These are phyloP conservation scores for Phytopythium montanum DNA, from an alignment of 352 stramenopile genomes.

Conservation along the genomic window DNA sequence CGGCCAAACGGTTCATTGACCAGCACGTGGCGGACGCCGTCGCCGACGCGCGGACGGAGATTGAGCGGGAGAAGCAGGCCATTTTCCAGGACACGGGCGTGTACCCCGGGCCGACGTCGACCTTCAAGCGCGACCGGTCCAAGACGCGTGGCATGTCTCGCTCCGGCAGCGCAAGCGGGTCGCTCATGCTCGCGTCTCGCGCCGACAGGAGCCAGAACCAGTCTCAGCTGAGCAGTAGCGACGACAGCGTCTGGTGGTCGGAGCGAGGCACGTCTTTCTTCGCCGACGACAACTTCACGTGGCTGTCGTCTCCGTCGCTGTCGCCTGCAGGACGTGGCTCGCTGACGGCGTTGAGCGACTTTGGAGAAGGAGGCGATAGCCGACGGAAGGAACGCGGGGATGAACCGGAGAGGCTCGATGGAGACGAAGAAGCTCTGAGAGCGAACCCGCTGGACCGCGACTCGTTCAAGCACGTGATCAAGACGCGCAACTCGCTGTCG, in stretches of 20 bases:
- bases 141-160: constrained; percentile 4
- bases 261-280: constrained; percentile 34
- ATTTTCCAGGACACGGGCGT: constrained; percentile 67
- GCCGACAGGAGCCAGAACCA: constrained; percentile 26
- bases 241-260: constrained; percentile 48
- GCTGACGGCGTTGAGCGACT: background rate
- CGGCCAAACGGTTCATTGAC: constrained; percentile 66
- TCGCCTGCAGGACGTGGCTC: background rate
- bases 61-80: constrained; percentile 65
- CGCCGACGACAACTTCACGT: constrained; percentile 37
- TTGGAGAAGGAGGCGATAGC: background rate
- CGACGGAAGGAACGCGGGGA: background rate
- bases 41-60: constrained; percentile 48
- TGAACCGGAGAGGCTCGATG: background rate
- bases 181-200: constrained; percentile 25
- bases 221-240: constrained; percentile 22
- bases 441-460: constrained; percentile 20
- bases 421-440: constrained; percentile 13
- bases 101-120: constrained; percentile 35
- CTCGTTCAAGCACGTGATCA: constrained; percentile 29
- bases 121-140: constrained; percentile 5
- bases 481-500: constrained; percentile 24
- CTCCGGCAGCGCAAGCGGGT: constrained; percentile 13
- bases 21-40: constrained; percentile 71
- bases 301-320: constrained; percentile 25